A percentile compares a stretch with the other conserved stretches of the same genome.
Evolutionary conservation across 108 stramenopile species (phyloP).

Genomic region (Skeletonema costatum): DNA sequence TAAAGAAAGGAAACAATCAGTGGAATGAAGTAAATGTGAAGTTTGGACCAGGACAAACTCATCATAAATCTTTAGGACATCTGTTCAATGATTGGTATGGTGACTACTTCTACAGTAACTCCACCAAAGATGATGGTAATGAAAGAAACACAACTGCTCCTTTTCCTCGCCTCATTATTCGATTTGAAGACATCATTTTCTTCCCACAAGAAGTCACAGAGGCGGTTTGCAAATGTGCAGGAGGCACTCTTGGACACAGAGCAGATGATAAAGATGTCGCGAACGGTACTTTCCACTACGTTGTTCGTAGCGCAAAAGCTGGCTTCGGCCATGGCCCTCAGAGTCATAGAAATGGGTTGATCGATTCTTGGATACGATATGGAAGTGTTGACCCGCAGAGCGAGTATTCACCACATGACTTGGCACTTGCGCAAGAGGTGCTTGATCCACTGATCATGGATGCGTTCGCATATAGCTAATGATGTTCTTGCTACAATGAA

Average conservation of each 20-base stretch:
- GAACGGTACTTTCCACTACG: constrained; percentile 51
- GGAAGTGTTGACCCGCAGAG: constrained; percentile 23
- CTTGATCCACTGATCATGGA: constrained; percentile 54
- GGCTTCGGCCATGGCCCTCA: constrained; percentile 72
- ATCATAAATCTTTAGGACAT: constrained; percentile 61
- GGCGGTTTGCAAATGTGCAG: constrained; percentile 77
- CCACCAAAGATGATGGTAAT: not conserved
- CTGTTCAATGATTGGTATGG: constrained; percentile 86
- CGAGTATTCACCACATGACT: constrained; percentile 37
- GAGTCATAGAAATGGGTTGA: constrained; percentile 60
- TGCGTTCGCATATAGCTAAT: constrained; percentile 40
- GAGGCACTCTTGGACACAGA: constrained; percentile 57
- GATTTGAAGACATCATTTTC: constrained; percentile 73
- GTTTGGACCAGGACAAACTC: constrained; percentile 55
- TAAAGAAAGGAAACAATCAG: constrained; percentile 7
- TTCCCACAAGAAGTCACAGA: constrained; percentile 51
- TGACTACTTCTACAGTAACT: constrained; percentile 50
- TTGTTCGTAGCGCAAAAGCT: constrained; percentile 74
- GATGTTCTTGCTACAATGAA: not conserved
- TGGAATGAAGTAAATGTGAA: constrained; percentile 71
- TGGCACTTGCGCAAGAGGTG: constrained; percentile 38
- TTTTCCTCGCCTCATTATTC: constrained; percentile 65
- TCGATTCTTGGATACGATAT: constrained; percentile 73
- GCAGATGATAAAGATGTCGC: constrained; percentile 52
- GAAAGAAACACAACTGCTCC: constrained; percentile 15